Evolutionary conservation across 768 basidiomycete genomes (phyloP), one percentile per base, ranked within the genome.

Genomic region (Amylocystis lapponica): DNA sequence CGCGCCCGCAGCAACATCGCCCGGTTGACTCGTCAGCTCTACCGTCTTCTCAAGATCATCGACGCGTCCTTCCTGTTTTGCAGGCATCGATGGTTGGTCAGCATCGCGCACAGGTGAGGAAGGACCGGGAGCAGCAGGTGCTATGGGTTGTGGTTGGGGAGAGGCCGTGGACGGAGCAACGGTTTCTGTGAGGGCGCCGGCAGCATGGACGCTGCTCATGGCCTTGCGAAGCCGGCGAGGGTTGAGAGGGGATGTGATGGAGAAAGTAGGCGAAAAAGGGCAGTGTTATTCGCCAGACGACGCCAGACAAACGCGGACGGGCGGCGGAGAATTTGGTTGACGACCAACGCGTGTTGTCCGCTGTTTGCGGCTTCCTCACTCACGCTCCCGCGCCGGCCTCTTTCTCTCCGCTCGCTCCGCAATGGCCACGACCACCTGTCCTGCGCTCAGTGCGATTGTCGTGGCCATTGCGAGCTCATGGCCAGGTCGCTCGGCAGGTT

Each of bases 351-450:
- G 56, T 58, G 56, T 58, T 58, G 54, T 53, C 52, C 47, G 45
- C 37, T 57, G 54, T 59, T 59, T 59, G 52, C 51, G 45, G 43
- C 51, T 48, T 39, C 46, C 46, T 48, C 49, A 48, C 52, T 22
- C 46, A 22, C 86, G 89, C 44, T 96, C 93, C 68, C 96, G 95
- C 43, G 87, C 69, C 27, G 97, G 75, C 65, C 94, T 95, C 10
- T 30, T 30, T 14, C 8, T 21, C 4, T 20, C 19, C 36, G 14
- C 36, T n/a, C 23, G 36, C 20, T n/a, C 14, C 16, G 23, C 23
- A 9, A 21, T 37, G 36, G 36, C 36, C 36, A 5, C 14, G 4
- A 13, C 16, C 9, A 20, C 14, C 23, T 8, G 7, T 25, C 36
- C 13, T 14, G 31, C 31, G 14, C 13, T 14, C n/a, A n/a, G n/a